These are phyloP conservation scores for Aspergillus latus DNA, from an alignment of 2,329 filamentous ascomycete genomes.

Conservation along the genomic window DNA sequence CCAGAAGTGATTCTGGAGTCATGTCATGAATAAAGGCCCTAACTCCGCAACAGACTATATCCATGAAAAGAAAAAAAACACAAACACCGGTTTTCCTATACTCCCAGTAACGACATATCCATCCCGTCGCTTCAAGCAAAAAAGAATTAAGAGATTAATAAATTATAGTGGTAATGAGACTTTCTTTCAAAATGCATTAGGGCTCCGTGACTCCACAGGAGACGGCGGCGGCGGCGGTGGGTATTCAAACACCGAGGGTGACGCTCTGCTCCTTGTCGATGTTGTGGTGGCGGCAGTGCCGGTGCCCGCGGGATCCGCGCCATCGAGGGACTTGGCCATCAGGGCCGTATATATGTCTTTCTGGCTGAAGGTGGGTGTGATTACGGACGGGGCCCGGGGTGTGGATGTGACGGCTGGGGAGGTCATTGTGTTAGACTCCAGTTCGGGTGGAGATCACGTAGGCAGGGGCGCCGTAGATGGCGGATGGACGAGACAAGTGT, in stretches of 20 bases:
- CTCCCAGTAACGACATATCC: background rate
- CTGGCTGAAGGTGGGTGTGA: slow-evolving; percentile 33
- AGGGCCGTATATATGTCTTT: slow-evolving; percentile 41
- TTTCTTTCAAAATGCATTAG: slow-evolving; percentile 5
- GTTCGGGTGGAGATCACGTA: background rate
- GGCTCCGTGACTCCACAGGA: slow-evolving; percentile 26
- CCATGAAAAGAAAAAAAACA: background rate
- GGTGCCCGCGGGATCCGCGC: slow-evolving; percentile 19
- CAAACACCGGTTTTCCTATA: background rate
- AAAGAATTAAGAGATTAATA: background rate
- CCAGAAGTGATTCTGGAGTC: background rate
- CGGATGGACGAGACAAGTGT: background rate
- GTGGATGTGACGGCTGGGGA: slow-evolving; percentile 15
- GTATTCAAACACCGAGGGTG: slow-evolving; percentile 17
- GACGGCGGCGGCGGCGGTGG: slow-evolving; percentile 35
- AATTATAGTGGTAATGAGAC: background rate
- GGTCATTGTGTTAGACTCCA: slow-evolving; percentile 19
- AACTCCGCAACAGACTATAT: background rate
- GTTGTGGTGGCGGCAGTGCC: background rate
- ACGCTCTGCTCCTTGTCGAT: background rate
- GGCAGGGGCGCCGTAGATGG: no score
- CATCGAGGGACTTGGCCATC: slow-evolving; percentile 35
- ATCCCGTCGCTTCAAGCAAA: background rate
- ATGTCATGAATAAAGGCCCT: background rate
- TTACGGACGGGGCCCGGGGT: slow-evolving; percentile 21